A percentile compares a stretch with the other conserved stretches of the same genome.
Conservation (phyloP, 495 filamentous ascomycete genomes). For the Lasiosphaeria ovina region DNA sequence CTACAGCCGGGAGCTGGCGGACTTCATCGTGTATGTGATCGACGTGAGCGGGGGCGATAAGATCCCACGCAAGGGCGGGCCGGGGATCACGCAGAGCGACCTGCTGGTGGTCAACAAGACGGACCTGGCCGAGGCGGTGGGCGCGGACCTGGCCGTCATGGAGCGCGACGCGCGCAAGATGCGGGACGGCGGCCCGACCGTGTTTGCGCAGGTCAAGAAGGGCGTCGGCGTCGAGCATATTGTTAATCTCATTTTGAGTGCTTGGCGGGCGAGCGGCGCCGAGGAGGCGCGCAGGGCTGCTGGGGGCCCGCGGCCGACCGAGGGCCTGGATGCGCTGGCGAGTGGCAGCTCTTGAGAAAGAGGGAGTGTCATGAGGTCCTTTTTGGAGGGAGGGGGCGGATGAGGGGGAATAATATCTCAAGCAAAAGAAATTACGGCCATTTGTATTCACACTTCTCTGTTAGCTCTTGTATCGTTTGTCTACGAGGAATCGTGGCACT, state of each 20-base stretch:
- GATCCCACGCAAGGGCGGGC: conserved; percentile 91
- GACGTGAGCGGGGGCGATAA: conserved; percentile 98
- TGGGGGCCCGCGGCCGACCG: conserved; percentile 51
- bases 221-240: conserved; percentile 80
- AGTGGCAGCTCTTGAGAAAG: neutral
- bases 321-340: conserved; percentile 42
- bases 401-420: too few species aligned
- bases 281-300: conserved; percentile 53
- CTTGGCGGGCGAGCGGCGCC: conserved; percentile 87
- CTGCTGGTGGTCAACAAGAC: conserved; percentile 94
- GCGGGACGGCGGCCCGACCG: conserved; percentile 92
- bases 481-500: too few species aligned
- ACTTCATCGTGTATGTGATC: conserved; percentile 98
- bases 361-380: neutral
- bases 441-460: too few species aligned
- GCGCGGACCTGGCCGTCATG: conserved; percentile 91
- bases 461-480: too few species aligned
- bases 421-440: too few species aligned
- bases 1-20: conserved; percentile 88
- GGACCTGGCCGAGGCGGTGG: conserved; percentile 86
- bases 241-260: conserved; percentile 81
- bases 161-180: conserved; percentile 93
- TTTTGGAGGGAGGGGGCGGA: too few species aligned
- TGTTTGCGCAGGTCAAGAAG: conserved; percentile 96
- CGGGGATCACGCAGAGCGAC: conserved; percentile 94